Conservation (phyloP, 2,329 filamentous ascomycete species). For the Neofusicoccum kwambonambiense region DNA sequence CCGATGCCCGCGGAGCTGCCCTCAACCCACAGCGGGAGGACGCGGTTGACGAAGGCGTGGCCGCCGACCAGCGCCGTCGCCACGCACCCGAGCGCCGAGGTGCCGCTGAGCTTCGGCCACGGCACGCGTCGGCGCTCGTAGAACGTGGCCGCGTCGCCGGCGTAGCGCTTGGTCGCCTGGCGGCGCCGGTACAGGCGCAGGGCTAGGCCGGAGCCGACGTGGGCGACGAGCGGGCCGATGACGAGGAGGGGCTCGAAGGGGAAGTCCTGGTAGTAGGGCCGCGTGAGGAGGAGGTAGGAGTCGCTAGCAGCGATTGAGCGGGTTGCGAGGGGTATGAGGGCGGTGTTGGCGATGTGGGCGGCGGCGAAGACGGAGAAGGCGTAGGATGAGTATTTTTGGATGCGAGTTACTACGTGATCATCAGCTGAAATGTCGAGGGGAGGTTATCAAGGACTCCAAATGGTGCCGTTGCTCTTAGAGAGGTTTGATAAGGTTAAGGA, state of each 20-base stretch:
- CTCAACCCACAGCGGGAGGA: conserved; percentile 71
- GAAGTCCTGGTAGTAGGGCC: conserved; percentile 83
- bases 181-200: conserved; percentile 73
- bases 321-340: conserved; percentile 33
- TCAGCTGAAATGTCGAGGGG: not conserved
- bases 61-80: conserved; percentile 64
- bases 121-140: conserved; percentile 49
- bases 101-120: conserved; percentile 72
- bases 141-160: conserved; percentile 56
- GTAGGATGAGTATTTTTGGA: conserved; percentile 89
- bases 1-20: conserved; percentile 86
- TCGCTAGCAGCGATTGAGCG: conserved; percentile 66
- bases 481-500: no score
- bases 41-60: conserved; percentile 74
- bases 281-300: conserved; percentile 82
- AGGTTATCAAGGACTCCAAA: no score
- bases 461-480: no score
- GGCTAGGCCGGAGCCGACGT: conserved; percentile 73
- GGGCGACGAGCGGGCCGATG: conserved; percentile 68
- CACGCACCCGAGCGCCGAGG: conserved; percentile 70
- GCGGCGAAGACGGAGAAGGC: conserved; percentile 40
- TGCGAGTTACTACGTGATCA: conserved; percentile 58
- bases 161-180: conserved; percentile 72
- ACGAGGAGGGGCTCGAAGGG: conserved; percentile 78
- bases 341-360: conserved; percentile 49